Conservation (phyloP, 768 basidiomycete species). For the Favolaschia claudopus region DNA sequence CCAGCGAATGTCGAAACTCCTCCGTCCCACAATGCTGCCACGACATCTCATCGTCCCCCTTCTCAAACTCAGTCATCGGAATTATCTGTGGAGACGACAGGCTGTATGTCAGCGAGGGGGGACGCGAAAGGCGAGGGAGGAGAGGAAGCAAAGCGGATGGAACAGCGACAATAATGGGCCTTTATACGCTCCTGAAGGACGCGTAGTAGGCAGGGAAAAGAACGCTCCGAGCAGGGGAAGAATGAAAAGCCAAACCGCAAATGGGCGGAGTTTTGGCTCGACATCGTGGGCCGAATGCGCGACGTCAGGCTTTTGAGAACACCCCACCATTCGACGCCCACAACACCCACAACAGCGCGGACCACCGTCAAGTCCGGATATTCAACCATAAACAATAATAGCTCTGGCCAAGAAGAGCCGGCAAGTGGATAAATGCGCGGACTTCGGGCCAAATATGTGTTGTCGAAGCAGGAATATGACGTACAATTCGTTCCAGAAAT, state of each 20-base stretch:
- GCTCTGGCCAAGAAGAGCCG: conserved; percentile 17
- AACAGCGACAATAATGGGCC: conserved; percentile 2
- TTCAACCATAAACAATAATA: conserved; percentile 8
- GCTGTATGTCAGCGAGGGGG: conserved; percentile 5
- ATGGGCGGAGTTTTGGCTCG: conserved; percentile 23
- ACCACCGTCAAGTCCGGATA: conserved; percentile 17
- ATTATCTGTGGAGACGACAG: conserved; percentile 26
- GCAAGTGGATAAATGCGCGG: conserved; percentile 12
- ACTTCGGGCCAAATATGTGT: conserved; percentile 1
- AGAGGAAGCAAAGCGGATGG: neutral
- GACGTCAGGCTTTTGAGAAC: conserved; percentile 25
- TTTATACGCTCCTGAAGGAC: conserved; percentile 9
- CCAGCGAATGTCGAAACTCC: conserved; percentile 23
- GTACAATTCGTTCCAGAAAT: conserved; percentile 20
- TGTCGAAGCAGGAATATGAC: conserved; percentile 1
- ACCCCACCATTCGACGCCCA: conserved; percentile 5
- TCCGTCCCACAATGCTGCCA: conserved; percentile 29
- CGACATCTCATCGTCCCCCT: conserved; percentile 24
- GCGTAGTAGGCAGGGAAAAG: neutral
- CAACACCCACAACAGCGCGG: conserved; percentile 22
- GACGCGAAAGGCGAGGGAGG: neutral
- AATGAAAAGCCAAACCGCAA: conserved; percentile 25
- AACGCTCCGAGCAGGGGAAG: conserved; percentile 8
- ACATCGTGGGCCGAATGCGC: conserved; percentile 18
- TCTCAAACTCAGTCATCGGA: conserved; percentile 15